Base-by-base conservation (phyloP, 148 eudicot genomes). In the Rhododendron mucronatum region DNA sequence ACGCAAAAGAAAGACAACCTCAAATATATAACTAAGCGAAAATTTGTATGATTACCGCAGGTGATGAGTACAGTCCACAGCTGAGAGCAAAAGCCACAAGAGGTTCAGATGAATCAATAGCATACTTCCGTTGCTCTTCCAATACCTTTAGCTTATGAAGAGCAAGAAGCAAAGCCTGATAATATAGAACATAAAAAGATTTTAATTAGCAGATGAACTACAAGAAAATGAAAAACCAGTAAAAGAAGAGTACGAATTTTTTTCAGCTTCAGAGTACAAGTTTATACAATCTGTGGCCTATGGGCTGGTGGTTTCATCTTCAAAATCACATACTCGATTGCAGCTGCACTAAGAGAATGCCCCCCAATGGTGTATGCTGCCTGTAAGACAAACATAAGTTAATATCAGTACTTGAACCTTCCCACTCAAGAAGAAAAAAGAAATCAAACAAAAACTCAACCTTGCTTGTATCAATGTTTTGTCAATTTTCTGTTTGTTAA, bases 301-400 rank as follows among this genome's bases (percentile, higher is more conserved):
- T 84, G 86, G 53, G 81, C 82, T 53, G 86, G 86, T 39, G 86
- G 86, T 84, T 84, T 84, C 86, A 84, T 84, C 86, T 76, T 84
- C 86, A 84, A 84, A 35, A 84, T 77, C 41, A 77, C 69, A 57
- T 84, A 77, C 82, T 84, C 86, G 41, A 84, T 76, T 55, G 74
- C 82, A 84, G 82, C 86, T 16, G 86, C 86, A 84, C 82, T 84
- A 47, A 84, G 78, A 57, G 86, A 84, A 77, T 84, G 82, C 48
- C 86, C 86, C 8, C 86, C 86, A 57, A 84, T 48, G 39, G 82
- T 84, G 23, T 84, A 84, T n/a, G 86, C 51, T n/a, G 86, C 86
- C 86, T 84, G 74, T 23, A 41, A 55, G 41, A 69, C n/a, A 2
- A 12, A 55, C 83, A 21, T 21, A 14, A 61, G 21, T 82, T 81